Evolutionary conservation across 164 flowering plant genomes (phyloP), one percentile per base, ranked within the genome.

Genomic region (Vitis amurensis): DNA sequence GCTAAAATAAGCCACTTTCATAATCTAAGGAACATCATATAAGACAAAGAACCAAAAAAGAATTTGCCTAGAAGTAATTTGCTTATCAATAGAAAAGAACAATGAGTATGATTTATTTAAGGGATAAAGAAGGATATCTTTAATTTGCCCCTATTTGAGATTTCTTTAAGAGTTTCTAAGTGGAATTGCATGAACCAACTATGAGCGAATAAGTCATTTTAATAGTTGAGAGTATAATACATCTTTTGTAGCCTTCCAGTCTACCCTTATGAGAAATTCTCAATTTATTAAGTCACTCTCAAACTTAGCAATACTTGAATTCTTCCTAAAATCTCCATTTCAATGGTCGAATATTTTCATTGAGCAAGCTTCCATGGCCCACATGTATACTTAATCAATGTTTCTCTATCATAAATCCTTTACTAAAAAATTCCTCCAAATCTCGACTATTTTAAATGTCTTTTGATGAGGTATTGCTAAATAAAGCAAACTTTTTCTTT

Each of bases 391-490:
- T 37, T 16, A 2, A 44, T 55, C 6, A 68, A 49, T 49, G 59
- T 7, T 37, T 37, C 14, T 11, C 13, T 11, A 4, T 47, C 11
- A 11, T 17, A 27, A 23, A 23, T 23, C 15, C 1, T 68, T n/a
- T 68, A 62, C n/a, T 68, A 47, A 12, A 68, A 13, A 11, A 68
- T 68, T 11, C 64, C 71, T 0, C 55, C 71, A 58, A 59, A 68
- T 11, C 71, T 68, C 56, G 2, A 68, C 55, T 1, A 59, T 68
- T 59, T 59, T 68, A 17, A 47, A 68, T 9, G 15, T 3, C 8
- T 19, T 9, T 13, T 55, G 56, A 17, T 59, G 17, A 3, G 55
- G 44, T 9, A 59, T 29, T 2, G 8, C n/a, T 52, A 53, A 27
- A 14, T 11, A 55, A 5, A 49, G 59, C n/a, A 66, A 30, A 9